Base-by-base conservation (phyloP, 306 rosid species). In the Crotalaria pallida region DNA sequence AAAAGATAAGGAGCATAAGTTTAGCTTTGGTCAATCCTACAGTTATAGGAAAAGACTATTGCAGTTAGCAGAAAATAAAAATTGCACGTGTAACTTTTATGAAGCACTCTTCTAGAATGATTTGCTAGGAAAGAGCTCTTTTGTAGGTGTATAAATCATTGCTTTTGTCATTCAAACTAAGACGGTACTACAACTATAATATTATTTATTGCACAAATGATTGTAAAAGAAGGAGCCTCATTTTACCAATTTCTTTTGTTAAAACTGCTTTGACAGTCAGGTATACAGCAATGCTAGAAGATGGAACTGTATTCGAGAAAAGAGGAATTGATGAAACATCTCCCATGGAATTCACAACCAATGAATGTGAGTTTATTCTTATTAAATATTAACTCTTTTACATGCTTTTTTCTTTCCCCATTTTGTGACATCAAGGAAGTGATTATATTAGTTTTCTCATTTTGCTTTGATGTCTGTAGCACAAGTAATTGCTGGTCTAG, bases 301-400 rank as follows among this genome's bases (percentile, higher is more conserved):
- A 89, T 81, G 90, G 90, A 24, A 79, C 77, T 45, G 69, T 87
- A 19, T 87, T 89, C 76, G 96, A 89, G 87, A 83, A 78, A 69
- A 85, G 73, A 45, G 90, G 92, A 73, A 57, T 75, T 33, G 88
- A 34, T 63, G 92, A 81, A 48, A 68, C 69, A 23, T 68, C 62
- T 44, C 88, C 88, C 75, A 72, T 84, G 79, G 77, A 79, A 67
- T 85, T 89, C 61, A 65, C 83, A 67, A 86, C 86, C 2, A 92
- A 84, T 75, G 87, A 89, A 80, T 90, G 96, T 84, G 62, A 10
- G 80, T 66, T 71, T 66, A 63, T 65, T 50, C 47, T 45, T 27
- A 3, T 52, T 23, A 48, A 71, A 21, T 21, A 12, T 62, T 19
- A 38, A 56, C 22, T 65, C 65, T 52, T 63, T 50, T 19, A 49